Evolutionary conservation across 768 basidiomycete genomes (phyloP).

Genomic region (Pulveroboletus ravenelii): DNA sequence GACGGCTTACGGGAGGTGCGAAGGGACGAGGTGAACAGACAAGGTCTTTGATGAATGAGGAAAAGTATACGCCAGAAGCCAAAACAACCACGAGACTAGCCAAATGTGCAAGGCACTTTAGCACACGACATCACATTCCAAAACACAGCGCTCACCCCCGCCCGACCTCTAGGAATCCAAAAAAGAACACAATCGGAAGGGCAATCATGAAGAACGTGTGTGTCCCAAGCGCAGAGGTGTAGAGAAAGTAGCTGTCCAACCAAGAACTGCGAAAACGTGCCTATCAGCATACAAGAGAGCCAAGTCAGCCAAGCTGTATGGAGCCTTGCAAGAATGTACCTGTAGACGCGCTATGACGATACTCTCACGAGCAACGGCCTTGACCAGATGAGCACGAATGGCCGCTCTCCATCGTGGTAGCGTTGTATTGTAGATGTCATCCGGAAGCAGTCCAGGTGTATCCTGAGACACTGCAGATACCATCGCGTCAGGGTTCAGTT

Average conservation of each 20-base stretch:
- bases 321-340: constrained; percentile 37
- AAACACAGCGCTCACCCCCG: constrained; percentile 52
- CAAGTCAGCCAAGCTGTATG: constrained; percentile 7
- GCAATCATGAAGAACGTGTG: constrained; percentile 94
- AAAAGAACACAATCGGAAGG: constrained; percentile 85
- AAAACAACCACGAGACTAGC: constrained; percentile 63
- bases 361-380: constrained; percentile 55
- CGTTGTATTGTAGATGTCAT: constrained; percentile 61
- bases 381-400: constrained; percentile 51
- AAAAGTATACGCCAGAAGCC: constrained; percentile 77
- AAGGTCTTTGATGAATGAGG: constrained; percentile 85
- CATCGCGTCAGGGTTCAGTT: not conserved
- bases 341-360: constrained; percentile 61
- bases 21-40: constrained; percentile 88
- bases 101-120: not conserved
- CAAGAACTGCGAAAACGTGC: constrained; percentile 54
- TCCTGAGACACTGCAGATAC: not conserved
- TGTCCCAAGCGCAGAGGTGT: constrained; percentile 74
- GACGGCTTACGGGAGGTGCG: constrained; percentile 84
- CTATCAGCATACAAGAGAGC: constrained; percentile 28
- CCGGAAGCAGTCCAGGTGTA: constrained; percentile 15
- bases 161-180: constrained; percentile 69
- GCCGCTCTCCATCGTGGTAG: constrained; percentile 64
- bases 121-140: not conserved
- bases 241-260: constrained; percentile 79